Evolutionary conservation across 1,139 yeast genomes (phyloP).

Genomic region (Blastobotrys apis): DNA sequence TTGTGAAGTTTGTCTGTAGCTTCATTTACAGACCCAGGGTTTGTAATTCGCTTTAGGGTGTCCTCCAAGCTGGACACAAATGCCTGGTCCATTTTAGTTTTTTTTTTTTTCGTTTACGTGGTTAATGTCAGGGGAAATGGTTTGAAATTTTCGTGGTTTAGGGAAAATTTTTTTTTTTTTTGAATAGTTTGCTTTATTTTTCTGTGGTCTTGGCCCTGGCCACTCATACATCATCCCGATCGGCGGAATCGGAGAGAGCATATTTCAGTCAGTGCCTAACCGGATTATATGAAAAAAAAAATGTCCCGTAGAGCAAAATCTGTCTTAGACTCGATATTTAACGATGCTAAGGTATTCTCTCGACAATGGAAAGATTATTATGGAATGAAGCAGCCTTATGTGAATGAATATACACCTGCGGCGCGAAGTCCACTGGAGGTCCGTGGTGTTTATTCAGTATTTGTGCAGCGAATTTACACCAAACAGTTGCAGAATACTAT

Average conservation of each 20-base stretch:
- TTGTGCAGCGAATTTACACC: slow-evolving; percentile 23
- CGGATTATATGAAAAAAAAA: too few species aligned
- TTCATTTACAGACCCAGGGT: slow-evolving; percentile 77
- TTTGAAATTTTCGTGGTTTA: slow-evolving; percentile 2
- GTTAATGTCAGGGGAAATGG: slow-evolving; percentile 5
- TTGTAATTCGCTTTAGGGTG: slow-evolving; percentile 69
- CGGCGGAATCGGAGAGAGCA: too few species aligned
- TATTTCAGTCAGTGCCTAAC: too few species aligned
- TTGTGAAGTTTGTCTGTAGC: slow-evolving; percentile 74
- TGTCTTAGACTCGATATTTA: not conserved
- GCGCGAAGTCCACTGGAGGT: slow-evolving; percentile 22
- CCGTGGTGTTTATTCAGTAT: slow-evolving; percentile 26
- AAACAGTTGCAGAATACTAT: slow-evolving; percentile 16
- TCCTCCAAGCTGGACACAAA: slow-evolving; percentile 68
- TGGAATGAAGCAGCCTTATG: slow-evolving; percentile 15
- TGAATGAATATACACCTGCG: slow-evolving; percentile 22
- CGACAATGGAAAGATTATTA: not conserved
- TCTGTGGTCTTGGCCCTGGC: not conserved
- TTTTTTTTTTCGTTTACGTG: not conserved
- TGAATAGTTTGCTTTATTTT: not conserved
- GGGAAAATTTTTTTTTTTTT: slow-evolving; percentile 2
- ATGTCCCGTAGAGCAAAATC: too few species aligned
- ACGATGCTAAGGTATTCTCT: slow-evolving; percentile 1
- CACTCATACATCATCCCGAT: too few species aligned
- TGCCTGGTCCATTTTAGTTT: slow-evolving; percentile 58